phyloP scores from a whole-genome alignment of 805 yeast genomes.

The Wickerhamomyces sydowiorum region DNA sequence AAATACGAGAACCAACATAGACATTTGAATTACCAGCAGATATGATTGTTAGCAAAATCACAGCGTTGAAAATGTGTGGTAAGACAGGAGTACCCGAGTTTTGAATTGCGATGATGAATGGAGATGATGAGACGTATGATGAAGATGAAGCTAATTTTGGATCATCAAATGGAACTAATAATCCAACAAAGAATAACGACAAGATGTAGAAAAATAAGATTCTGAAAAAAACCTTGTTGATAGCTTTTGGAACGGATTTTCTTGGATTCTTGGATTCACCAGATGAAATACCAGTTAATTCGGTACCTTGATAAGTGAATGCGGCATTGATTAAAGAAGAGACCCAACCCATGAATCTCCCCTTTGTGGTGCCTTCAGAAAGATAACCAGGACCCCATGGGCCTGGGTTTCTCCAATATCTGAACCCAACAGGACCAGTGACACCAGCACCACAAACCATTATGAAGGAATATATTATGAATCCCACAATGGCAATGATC shows the following conservation, averaged over 20 bases:
- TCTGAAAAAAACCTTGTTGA: conserved; percentile 58
- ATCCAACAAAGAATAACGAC: conserved; percentile 57
- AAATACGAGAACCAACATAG: conserved; percentile 60
- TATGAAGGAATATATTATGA: conserved; percentile 45
- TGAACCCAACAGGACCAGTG: conserved; percentile 55
- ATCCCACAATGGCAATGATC: conserved; percentile 49
- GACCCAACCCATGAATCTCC: conserved; percentile 49
- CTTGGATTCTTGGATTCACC: conserved; percentile 62
- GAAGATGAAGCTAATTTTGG: conserved; percentile 31
- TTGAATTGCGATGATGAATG: conserved; percentile 60
- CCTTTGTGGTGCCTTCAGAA: conserved; percentile 34
- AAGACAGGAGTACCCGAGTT: conserved; percentile 58
- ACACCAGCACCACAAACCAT: conserved; percentile 54
- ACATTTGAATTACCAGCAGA: conserved; percentile 71
- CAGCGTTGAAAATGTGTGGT: conserved; percentile 63
- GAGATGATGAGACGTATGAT: conserved; percentile 48
- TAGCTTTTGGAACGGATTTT: conserved; percentile 61
- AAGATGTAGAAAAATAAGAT: conserved; percentile 55
- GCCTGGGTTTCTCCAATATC: conserved; percentile 64
- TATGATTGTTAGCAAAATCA: conserved; percentile 52
- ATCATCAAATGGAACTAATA: conserved; percentile 59
- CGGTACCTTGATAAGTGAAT: conserved; percentile 57
- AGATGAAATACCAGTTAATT: conserved; percentile 50
- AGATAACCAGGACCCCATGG: conserved; percentile 58
- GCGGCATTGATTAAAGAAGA: conserved; percentile 48